These are phyloP conservation scores for Ilyonectria destructans DNA, from an alignment of 2,329 filamentous ascomycete species.

Conservation along the genomic window DNA sequence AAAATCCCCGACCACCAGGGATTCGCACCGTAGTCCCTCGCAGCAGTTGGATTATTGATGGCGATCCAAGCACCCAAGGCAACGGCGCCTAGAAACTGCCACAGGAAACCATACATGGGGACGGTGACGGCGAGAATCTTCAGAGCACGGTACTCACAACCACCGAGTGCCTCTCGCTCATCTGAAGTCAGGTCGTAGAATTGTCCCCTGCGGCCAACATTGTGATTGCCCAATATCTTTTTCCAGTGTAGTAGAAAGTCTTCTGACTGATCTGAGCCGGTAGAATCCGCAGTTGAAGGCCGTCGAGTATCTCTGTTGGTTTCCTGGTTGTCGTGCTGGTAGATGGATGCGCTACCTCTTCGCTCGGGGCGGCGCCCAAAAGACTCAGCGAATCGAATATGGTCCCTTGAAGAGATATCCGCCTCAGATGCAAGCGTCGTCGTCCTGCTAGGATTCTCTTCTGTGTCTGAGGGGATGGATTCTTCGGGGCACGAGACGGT, in stretches of 20 bases:
- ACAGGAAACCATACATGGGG: constrained; percentile 72
- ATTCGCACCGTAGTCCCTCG: constrained; percentile 71
- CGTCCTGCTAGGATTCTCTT: constrained; percentile 43
- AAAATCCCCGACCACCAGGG: constrained; percentile 81
- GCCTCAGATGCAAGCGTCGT: constrained; percentile 40
- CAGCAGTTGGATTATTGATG: constrained; percentile 64
- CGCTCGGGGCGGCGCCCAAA: constrained; percentile 26
- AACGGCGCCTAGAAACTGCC: constrained; percentile 73
- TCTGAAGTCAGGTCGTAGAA: constrained; percentile 68
- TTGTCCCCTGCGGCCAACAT: constrained; percentile 67
- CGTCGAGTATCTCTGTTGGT: constrained; percentile 18
- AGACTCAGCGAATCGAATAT: constrained; percentile 40
- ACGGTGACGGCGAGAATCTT: constrained; percentile 73
- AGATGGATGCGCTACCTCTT: constrained; percentile 40
- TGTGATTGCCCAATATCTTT: constrained; percentile 55
- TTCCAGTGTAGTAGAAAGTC: constrained; percentile 52
- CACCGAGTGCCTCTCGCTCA: constrained; percentile 73
- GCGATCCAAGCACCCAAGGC: constrained; percentile 75
- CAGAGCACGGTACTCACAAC: constrained; percentile 76
- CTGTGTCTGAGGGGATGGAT: constrained; percentile 37
- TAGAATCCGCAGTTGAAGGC: constrained; percentile 43
- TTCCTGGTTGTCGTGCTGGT: constrained; percentile 37
- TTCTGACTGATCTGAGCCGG: constrained; percentile 45
- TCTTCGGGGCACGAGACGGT: constrained; percentile 41
- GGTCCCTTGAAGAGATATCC: constrained; percentile 34